phyloP scores from a whole-genome alignment of 2,329 filamentous ascomycete genomes.

The Scedosporium minutisporum region DNA sequence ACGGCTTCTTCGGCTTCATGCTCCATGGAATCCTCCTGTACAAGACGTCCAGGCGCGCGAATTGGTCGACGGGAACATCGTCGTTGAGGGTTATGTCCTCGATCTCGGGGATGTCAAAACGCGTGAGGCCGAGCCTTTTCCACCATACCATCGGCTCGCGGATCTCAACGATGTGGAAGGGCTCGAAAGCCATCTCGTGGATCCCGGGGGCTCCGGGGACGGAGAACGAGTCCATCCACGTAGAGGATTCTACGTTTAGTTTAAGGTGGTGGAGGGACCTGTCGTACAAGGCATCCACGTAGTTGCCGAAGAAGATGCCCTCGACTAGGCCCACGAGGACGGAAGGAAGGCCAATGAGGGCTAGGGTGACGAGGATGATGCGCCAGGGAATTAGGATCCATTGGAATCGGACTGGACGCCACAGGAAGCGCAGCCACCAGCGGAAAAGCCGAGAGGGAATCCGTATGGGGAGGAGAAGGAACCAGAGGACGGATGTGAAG shows the following conservation, averaged over 20 bases:
- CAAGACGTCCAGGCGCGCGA: neutral
- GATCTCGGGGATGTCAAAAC: neutral
- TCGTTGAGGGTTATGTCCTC: neutral
- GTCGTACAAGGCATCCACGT: neutral
- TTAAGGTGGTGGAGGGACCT: neutral
- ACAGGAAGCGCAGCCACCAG: neutral
- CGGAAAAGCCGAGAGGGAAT: neutral
- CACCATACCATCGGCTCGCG: neutral
- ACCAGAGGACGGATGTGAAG: neutral
- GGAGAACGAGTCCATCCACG: neutral
- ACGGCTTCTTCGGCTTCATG: neutral
- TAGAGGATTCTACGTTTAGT: neutral
- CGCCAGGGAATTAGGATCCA: neutral
- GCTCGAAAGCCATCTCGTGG: neutral
- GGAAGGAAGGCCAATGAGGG: neutral
- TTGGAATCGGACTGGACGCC: neutral
- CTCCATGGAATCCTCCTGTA: neutral
- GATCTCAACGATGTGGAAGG: neutral
- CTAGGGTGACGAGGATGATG: neutral
- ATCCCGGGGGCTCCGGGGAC: neutral
- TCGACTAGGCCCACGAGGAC: neutral
- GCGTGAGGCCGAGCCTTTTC: neutral
- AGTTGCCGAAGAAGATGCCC: neutral
- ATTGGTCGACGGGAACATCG: neutral
- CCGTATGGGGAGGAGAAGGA: neutral